Base-by-base conservation (phyloP, 2,329 filamentous ascomycete genomes). In the Zopfia rhizophila region DNA sequence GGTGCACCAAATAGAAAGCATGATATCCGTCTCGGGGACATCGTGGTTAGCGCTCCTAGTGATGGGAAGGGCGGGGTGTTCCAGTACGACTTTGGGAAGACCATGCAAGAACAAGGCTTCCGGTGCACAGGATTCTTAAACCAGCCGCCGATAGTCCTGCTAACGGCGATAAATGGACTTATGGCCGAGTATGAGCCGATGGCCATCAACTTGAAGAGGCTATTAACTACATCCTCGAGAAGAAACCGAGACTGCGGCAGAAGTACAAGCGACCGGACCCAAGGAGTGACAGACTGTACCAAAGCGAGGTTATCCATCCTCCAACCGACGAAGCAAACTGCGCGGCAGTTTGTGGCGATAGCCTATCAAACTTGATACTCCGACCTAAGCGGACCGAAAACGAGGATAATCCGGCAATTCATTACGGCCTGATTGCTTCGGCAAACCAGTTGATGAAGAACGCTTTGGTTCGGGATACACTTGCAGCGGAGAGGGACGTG, bases 81-180 rank as follows among this genome's bases (percentile, higher is more conserved):
- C 6, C 68, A 72, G 17, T 72, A 70, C 38, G 57, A 63, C 19
- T 65, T 55, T 40, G 66, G 65, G 6, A 66, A 65, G 37, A 49
- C 52, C 1, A 48, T 58, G 14, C 55, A 60, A 42, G 46, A 32
- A 17, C 45, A 48, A 13, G 24, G 19, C 2, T 63, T 64, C 22
- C 24, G 50, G 23, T 8, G n/a, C 1, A 63, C 52, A 10, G 52
- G 55, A 7, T 40, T 33, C 12, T 28, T 57, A 5, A 42, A 54
- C 33, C 40, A 30, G 13, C 55, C 51, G 33, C 62, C 62, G 32
- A 23, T 19, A 5, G 18, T 56, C 13, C 43, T 68, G 8, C 55
- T 50, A 25, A 38, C 45, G 14, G 63, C 62, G 10, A 38, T 66
- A 14, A 53, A 12, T 39, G 53, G 47, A 30, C 51, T 65, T 5